Conservation (phyloP, 2,329 filamentous ascomycete species). For the Talaromyces rugulosus region DNA sequence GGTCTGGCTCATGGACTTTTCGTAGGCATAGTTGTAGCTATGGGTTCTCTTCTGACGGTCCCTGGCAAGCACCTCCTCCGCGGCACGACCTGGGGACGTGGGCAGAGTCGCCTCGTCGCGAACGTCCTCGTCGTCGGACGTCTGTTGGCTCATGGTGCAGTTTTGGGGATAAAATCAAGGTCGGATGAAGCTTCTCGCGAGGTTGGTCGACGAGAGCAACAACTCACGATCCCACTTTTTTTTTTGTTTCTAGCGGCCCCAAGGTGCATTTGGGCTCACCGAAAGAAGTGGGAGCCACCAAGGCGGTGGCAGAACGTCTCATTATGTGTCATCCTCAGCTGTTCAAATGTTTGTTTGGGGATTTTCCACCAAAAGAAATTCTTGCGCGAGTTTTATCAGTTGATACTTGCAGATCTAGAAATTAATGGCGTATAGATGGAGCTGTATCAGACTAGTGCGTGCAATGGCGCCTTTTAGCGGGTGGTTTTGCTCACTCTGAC, state of each 20-base stretch:
- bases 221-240: neutral
- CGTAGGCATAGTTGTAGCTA: constrained; percentile 88
- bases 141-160: neutral
- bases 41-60: constrained; percentile 64
- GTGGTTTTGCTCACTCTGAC: too few species aligned
- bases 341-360: too few species aligned
- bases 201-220: neutral
- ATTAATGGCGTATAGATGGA: neutral
- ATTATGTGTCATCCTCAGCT: neutral
- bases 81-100: neutral
- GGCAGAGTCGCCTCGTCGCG: neutral
- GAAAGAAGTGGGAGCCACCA: neutral
- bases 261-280: neutral
- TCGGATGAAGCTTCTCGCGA: neutral
- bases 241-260: neutral
- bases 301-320: neutral
- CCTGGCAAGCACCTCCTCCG: constrained; percentile 30
- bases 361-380: neutral
- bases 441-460: neutral
- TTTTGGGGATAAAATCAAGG: neutral
- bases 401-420: neutral
- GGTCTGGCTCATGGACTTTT: constrained; percentile 89
- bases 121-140: neutral
- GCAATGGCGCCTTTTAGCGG: neutral
- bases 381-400: neutral